Conservation (phyloP, 768 basidiomycete species). For the Suillus brevipes region DNA sequence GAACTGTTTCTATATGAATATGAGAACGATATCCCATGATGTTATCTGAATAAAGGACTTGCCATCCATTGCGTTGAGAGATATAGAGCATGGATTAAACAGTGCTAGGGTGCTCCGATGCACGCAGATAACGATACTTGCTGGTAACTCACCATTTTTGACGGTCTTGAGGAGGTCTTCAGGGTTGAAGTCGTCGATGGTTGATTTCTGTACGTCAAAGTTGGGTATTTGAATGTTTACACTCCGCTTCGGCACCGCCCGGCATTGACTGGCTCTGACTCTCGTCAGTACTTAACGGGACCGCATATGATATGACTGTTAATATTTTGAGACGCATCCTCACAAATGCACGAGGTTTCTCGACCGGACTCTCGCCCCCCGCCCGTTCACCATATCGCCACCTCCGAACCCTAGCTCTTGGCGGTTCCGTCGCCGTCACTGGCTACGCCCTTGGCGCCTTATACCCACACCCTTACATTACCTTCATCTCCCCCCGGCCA, state of each 20-base stretch:
- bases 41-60: conserved; percentile 42
- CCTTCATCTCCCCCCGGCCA: conserved; percentile 72
- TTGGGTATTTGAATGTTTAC: conserved; percentile 1
- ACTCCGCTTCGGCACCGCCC: conserved; percentile 26
- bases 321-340: conserved; percentile 14
- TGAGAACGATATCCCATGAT: conserved; percentile 7
- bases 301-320: conserved; percentile 6
- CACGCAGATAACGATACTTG: conserved; percentile 18
- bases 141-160: conserved; percentile 55
- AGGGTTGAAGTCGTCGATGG: conserved; percentile 10
- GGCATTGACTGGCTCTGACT: conserved; percentile 3
- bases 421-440: conserved; percentile 23
- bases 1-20: conserved; percentile 23
- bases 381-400: conserved; percentile 5
- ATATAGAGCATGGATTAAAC: conserved; percentile 36
- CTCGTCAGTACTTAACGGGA: not conserved
- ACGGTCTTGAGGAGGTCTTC: conserved; percentile 42
- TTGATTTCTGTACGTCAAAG: not conserved
- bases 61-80: conserved; percentile 51
- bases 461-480: conserved; percentile 66
- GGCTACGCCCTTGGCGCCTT: conserved; percentile 58
- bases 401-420: conserved; percentile 22
- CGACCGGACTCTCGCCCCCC: conserved; percentile 10
- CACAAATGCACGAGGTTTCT: conserved; percentile 18
- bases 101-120: conserved; percentile 41